Evolutionary conservation across 148 eudicot genomes (phyloP), one percentile per base, ranked within the genome.

Genomic region (Silene uniflora): DNA sequence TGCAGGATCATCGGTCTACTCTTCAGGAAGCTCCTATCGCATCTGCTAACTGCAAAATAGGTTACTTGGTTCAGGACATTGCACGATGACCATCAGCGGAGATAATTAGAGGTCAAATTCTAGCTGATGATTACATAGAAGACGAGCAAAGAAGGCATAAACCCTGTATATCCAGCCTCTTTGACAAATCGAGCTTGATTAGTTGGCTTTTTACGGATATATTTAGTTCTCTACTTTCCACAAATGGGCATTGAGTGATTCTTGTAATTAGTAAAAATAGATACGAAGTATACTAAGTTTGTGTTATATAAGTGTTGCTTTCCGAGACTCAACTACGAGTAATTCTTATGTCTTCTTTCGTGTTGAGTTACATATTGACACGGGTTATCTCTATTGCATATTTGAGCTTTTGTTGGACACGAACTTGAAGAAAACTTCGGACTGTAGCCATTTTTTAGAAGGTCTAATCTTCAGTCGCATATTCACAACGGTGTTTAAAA

Each of bases 1-100:
- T 79, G 80, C 79, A 89, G 93, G 93, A 87, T 62, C 79, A 82
- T 21, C 87, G 87, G 19, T 54, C 86, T n/a, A 24, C 72, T 59
- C 79, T 80, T 46, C 84, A 81, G 55, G 86, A 88, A 63, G 82
- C 81, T 81, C 81, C 86, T 71, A 75, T 86, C 32, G 74, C 73
- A 22, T 35, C 79, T 32, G 47, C 32, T 21, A 67, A 77, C 27
- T 75, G 74, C 69, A 78, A 65, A 72, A 67, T 84, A 69, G 27
- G 62, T 32, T 77, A 63, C 21, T 62, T 70, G 54, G 73, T 44
- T 68, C 69, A 75, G 64, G 78, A 52, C 62, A 61, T 23, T 32
- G 73, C 52, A 24, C 64, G 86, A 74, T 47, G 73, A 71, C 55
- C 74, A 76, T 65, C 62, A 27, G 54, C 68, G 16, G 69, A 69